A percentile compares a stretch with the other conserved stretches of the same genome.
These are phyloP conservation scores for Xylaria sp. DNA, from an alignment of 2,329 filamentous ascomycete species.

Conservation along the genomic window DNA sequence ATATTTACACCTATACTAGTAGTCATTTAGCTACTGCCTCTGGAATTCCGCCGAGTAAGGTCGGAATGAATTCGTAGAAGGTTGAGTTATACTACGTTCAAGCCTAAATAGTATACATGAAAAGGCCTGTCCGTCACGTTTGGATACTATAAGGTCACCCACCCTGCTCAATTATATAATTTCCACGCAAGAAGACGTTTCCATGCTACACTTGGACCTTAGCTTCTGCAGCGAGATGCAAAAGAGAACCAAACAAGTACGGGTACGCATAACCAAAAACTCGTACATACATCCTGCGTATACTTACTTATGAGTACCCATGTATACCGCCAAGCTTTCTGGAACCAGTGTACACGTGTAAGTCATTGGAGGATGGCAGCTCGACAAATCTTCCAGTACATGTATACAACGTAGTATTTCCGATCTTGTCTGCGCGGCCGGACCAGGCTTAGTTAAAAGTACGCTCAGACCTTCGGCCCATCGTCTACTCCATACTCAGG, in stretches of 20 bases:
- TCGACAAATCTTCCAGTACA: background rate
- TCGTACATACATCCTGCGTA: no score
- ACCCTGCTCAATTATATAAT: no score
- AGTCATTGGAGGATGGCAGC: background rate
- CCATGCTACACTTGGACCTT: no score
- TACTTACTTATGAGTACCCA: no score
- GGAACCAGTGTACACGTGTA: no score
- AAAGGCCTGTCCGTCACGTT: background rate
- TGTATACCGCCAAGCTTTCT: background rate
- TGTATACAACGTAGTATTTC: no score
- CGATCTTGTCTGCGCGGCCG: background rate
- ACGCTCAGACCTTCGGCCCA: conserved; percentile 9
- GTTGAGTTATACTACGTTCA: background rate
- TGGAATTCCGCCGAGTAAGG: no score
- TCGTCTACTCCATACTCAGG: background rate
- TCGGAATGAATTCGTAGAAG: background rate
- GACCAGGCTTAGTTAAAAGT: background rate
- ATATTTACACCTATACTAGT: background rate
- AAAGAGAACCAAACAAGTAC: no score
- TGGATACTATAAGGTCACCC: background rate
- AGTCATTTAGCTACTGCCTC: no score
- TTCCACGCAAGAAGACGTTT: no score
- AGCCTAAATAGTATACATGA: background rate
- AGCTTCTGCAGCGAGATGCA: no score
- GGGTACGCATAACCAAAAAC: no score